Evolutionary conservation across 2,329 filamentous ascomycete species (phyloP), one percentile per base, ranked within the genome.

Genomic region (Aaosphaeria arxii): DNA sequence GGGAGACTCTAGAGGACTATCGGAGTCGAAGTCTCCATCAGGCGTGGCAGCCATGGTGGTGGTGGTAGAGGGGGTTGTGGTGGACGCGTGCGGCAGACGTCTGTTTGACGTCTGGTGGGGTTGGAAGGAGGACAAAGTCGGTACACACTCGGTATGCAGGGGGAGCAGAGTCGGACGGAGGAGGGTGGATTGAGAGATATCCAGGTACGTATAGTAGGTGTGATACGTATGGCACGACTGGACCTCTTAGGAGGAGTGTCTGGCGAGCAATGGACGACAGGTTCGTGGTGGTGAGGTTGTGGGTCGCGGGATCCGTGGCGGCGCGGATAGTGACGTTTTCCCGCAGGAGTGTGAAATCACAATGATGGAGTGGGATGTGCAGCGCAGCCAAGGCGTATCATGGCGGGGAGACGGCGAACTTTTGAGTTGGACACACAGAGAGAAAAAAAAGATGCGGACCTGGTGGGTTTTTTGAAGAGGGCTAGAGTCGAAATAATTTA

Each of bases 1-100:
- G 38, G 65, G 66, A 11, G 62, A 63, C 33, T 57, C 66, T 44
- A 70, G 62, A 47, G 63, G 63, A 39, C 55, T 56, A 43, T 66
- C 63, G 44, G 60, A 57, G 43, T 64, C 64, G 55, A 57, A 62
- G 7, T 66, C 63, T 50, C 55, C 59, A 47, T 62, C 63, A 24
- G 64, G 63, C 11, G 64, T 62, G 7, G 65, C 61, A 9, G 55
- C 55, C 40, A 60, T 53, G 44, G 64, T 63, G 45, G 57, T 58
- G 62, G 67, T 67, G 55, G 59, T 48, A 55, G 48, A 40, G 40
- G 29, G 44, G 36, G 42, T 38, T 39, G 44, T 45, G 41, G 33
- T 43, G 24, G 30, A 11, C 13, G 44, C 17, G n/a, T 30, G 43
- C 33, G 30, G 40, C 32, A 40, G 43, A 13, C 40, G 17, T 43